Base-by-base conservation (phyloP, 2,329 filamentous ascomycete genomes). In the Pseudocercospora vitis region DNA sequence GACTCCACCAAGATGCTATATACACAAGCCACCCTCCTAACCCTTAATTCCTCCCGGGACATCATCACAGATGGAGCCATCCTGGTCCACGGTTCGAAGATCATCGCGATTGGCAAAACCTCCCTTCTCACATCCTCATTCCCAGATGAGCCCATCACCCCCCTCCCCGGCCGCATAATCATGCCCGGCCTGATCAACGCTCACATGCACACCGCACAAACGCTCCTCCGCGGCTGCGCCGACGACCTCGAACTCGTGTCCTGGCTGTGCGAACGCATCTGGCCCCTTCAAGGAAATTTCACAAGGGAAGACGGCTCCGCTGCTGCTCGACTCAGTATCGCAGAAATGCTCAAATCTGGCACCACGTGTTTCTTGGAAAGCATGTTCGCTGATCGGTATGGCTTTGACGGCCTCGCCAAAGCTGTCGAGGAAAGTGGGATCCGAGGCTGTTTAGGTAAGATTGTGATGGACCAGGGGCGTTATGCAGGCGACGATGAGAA, bases 341-440 rank as follows among this genome's bases (percentile, higher is more conserved):
- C 74, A 0, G 77, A 80, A 64, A 78, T 80, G 76, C 65, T 79
- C 28, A 73, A 73, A 61, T 73, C 70, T 3, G 77, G 77, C 0
- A 79, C 77, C 3, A 80, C 77, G 2, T 78, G 74, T 57, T 80
- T 81, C 56, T 65, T 80, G 4, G 77, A 80, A 62, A 78, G 76
- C 35, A 78, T 80, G 77, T 76, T 76, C 54, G 72, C 75, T 4
- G 70, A 77, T 60, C 70, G 74, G 12, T 76, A 75, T 50, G 74
- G 75, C 3, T 77, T 77, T 51, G 74, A 77, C 50, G 74, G 73
- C 3, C 68, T 77, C 3, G 71, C 69, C 52, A 64, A 62, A 21
- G 74, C 74, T 0, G 74, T 78, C 2, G 70, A 73, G 49, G 72
- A 77, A 48, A 74, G 68, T 46, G 75, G 75, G 0, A 76, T 77